Conservation (phyloP, 495 filamentous ascomycete genomes). For the Usnea hakonensis region DNA sequence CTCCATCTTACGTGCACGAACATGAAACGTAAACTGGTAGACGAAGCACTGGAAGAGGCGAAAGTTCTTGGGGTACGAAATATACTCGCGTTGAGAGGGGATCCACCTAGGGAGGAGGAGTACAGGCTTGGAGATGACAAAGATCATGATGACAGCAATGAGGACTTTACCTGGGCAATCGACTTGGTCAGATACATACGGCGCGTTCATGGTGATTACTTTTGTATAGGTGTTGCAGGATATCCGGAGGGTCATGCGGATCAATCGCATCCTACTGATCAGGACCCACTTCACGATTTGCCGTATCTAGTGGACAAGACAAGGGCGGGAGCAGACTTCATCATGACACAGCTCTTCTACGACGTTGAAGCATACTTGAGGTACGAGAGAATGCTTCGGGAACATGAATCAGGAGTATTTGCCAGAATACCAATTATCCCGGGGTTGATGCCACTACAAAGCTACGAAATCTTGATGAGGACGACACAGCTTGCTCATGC, state of each 20-base stretch:
- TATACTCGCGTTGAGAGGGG: constrained; percentile 88
- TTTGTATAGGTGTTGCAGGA: constrained; percentile 89
- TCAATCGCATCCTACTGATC: constrained; percentile 69
- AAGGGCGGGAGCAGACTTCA: constrained; percentile 87
- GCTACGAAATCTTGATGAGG: constrained; percentile 87
- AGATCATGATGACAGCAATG: constrained; percentile 48
- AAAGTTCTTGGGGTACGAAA: constrained; percentile 91
- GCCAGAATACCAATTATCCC: constrained; percentile 86
- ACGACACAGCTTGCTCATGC: constrained; percentile 95
- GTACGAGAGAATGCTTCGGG: constrained; percentile 71
- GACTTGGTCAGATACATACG: constrained; percentile 88
- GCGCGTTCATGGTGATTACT: constrained; percentile 82
- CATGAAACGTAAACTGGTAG: constrained; percentile 80
- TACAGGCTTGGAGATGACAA: constrained; percentile 54
- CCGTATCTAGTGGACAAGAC: constrained; percentile 89
- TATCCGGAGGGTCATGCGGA: constrained; percentile 97
- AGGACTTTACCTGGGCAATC: constrained; percentile 80
- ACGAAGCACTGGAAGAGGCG: constrained; percentile 82
- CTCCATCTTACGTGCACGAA: constrained; percentile 97
- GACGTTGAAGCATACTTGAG: constrained; percentile 70
- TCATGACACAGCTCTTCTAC: constrained; percentile 99
- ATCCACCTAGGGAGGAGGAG: constrained; percentile 82
- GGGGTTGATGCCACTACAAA: constrained; percentile 94
- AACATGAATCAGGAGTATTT: constrained; percentile 79
- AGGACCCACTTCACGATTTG: constrained; percentile 72